These are phyloP conservation scores for Pichia sorboxylosa DNA, from an alignment of 1,139 yeast species.

Conservation along the genomic window DNA sequence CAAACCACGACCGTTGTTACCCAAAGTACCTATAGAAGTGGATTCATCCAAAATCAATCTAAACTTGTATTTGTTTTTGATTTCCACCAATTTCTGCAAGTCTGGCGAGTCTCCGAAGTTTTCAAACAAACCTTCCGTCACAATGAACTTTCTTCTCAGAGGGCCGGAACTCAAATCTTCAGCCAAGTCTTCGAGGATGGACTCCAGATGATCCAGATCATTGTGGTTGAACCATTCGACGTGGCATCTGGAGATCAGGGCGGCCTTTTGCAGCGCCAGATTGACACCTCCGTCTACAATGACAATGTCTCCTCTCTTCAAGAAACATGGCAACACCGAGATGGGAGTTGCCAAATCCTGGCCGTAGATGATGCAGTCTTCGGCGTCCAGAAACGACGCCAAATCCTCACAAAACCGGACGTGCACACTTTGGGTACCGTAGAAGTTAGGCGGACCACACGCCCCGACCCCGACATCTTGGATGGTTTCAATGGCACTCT, in stretches of 20 bases:
- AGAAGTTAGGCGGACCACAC: conserved; percentile 97
- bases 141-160: conserved; percentile 73
- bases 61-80: conserved; percentile 73
- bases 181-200: conserved; percentile 49
- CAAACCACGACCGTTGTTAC: conserved; percentile 76
- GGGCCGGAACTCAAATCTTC: conserved; percentile 61
- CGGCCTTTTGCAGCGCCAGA: conserved; percentile 77
- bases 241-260: conserved; percentile 76
- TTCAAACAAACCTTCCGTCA: conserved; percentile 83
- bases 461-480: conserved; percentile 87
- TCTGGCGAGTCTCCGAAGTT: conserved; percentile 74
- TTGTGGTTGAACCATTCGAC: conserved; percentile 81
- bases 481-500: conserved; percentile 50
- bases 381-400: conserved; percentile 64
- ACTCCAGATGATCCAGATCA: conserved; percentile 72
- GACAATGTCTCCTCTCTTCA: conserved; percentile 89
- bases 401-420: conserved; percentile 67
- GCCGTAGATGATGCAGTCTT: conserved; percentile 75
- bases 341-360: conserved; percentile 87
- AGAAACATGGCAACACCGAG: conserved; percentile 94
- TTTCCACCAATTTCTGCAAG: conserved; percentile 54
- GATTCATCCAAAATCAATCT: conserved; percentile 82
- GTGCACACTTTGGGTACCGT: conserved; percentile 92
- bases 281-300: conserved; percentile 78
- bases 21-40: conserved; percentile 76